Evolutionary conservation across 2,329 filamentous ascomycete genomes (phyloP).

Genomic region (Cytospora piceicola): DNA sequence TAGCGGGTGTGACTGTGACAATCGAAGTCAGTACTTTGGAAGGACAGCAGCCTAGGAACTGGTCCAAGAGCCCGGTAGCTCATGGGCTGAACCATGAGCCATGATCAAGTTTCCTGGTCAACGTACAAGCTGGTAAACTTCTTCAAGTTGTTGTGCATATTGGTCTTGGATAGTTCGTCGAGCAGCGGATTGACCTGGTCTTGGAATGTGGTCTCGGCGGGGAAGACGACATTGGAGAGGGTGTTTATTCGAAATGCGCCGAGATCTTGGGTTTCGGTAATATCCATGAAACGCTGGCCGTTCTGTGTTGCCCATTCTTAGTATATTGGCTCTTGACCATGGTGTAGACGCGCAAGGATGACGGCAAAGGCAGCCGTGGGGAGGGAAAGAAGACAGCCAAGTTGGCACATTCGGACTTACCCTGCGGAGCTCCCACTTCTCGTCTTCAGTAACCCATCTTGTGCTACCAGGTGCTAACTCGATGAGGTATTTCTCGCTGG

Average conservation of each 20-base stretch:
- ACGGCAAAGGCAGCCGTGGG: neutral
- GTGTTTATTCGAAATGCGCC: slow-evolving; percentile 45
- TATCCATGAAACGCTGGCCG: slow-evolving; percentile 77
- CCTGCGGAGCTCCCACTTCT: slow-evolving; percentile 89
- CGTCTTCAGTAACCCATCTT: slow-evolving; percentile 86
- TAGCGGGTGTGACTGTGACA: slow-evolving; percentile 61
- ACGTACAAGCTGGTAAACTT: slow-evolving; percentile 61
- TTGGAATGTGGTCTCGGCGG: slow-evolving; percentile 60
- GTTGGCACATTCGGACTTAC: slow-evolving; percentile 55
- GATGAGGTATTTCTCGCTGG: slow-evolving; percentile 68
- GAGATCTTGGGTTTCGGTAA: slow-evolving; percentile 66
- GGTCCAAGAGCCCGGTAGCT: too few relatives aligned
- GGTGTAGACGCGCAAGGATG: neutral
- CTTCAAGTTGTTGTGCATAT: slow-evolving; percentile 69
- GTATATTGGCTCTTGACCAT: neutral
- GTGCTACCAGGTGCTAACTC: slow-evolving; percentile 84
- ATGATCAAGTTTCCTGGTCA: neutral
- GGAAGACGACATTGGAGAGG: slow-evolving; percentile 48
- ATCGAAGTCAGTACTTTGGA: neutral
- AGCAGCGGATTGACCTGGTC: slow-evolving; percentile 61
- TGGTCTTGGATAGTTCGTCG: slow-evolving; percentile 62
- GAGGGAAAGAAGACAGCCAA: neutral
- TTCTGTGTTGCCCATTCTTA: slow-evolving; percentile 50
- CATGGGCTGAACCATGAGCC: neutral
- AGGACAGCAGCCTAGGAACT: neutral